Percentiles rank a stretch among this genome's conserved stretches.
phyloP scores from a whole-genome alignment of 257 asterid species.

The Solanum ossicruentum region DNA sequence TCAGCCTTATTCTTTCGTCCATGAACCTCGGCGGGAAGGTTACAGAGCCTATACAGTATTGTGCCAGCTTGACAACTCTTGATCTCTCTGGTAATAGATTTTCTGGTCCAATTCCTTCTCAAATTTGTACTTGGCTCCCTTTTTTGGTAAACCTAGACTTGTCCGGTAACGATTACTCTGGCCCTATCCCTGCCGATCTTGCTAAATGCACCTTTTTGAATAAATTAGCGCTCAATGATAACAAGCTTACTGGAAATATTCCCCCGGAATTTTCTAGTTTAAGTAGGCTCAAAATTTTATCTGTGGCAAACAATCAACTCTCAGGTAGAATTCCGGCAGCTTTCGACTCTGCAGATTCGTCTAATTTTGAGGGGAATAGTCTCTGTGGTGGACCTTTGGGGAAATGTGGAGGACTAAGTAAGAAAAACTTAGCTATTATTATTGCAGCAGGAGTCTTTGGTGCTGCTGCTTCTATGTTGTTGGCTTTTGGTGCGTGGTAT shows the following conservation, averaged over 20 bases:
- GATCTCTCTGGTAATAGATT: slow-evolving; percentile 63
- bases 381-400: slow-evolving; percentile 63
- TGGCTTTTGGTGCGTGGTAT: slow-evolving; percentile 84
- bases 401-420: slow-evolving; percentile 77
- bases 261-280: slow-evolving; percentile 58
- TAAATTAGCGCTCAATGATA: slow-evolving; percentile 32
- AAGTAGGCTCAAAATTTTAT: slow-evolving; percentile 43
- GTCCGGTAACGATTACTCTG: slow-evolving; percentile 51
- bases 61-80: slow-evolving; percentile 47
- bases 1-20: slow-evolving; percentile 33
- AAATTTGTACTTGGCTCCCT: slow-evolving; percentile 76
- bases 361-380: slow-evolving; percentile 40
- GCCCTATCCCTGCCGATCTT: slow-evolving; percentile 61
- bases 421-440: slow-evolving; percentile 58
- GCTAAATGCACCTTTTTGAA: slow-evolving; percentile 56
- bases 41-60: slow-evolving; percentile 38
- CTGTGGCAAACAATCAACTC: slow-evolving; percentile 51
- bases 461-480: slow-evolving; percentile 66
- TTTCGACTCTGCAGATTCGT: not conserved
- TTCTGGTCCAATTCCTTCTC: slow-evolving; percentile 57
- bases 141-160: slow-evolving; percentile 62
- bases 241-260: slow-evolving; percentile 43
- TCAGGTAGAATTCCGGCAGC: slow-evolving; percentile 69
- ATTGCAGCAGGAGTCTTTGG: slow-evolving; percentile 86
- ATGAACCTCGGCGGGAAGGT: slow-evolving; percentile 42